Evolutionary conservation across 73 alveolate genomes (phyloP).

Genomic region (Paramecium sonneborni): DNA sequence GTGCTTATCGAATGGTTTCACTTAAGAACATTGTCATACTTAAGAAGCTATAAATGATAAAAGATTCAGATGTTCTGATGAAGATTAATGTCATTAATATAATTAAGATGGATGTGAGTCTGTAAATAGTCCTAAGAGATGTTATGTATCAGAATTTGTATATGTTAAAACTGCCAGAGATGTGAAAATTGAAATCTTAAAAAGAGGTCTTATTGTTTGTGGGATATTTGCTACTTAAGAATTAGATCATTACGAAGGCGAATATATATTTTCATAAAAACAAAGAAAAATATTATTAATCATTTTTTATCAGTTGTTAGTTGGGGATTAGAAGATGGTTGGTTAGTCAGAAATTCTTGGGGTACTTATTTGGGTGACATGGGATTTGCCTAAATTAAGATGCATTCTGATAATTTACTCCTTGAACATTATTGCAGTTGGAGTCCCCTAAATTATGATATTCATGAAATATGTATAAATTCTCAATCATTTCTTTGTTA

Average conservation of each 20-base stretch:
- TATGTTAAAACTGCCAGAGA: conserved; percentile 72
- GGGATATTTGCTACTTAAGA: conserved; percentile 70
- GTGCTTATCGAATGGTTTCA: conserved; percentile 74
- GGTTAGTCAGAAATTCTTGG: conserved; percentile 93
- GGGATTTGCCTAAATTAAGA: conserved; percentile 82
- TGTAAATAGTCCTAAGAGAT: conserved; percentile 46
- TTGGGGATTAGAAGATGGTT: conserved; percentile 69
- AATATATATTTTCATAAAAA: conserved; percentile 78
- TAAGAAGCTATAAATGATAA: conserved; percentile 76
- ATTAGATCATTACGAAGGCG: conserved; percentile 81
- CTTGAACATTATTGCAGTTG: conserved; percentile 76
- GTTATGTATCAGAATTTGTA: conserved; percentile 77
- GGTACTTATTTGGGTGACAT: conserved; percentile 94
- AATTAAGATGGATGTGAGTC: conserved; percentile 43
- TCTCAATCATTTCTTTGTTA: neutral
- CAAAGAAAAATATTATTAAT: conserved; percentile 46
- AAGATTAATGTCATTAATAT: conserved; percentile 55
- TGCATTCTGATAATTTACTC: conserved; percentile 80
- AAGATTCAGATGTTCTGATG: conserved; percentile 55
- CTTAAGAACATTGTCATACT: conserved; percentile 79
- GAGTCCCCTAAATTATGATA: conserved; percentile 49
- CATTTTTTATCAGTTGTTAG: conserved; percentile 82
- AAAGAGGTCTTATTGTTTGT: conserved; percentile 85
- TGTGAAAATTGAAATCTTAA: conserved; percentile 84
- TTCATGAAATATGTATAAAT: neutral